A percentile compares a stretch with the other conserved stretches of the same genome.
These are phyloP conservation scores for Melampsora larici-populina DNA, from an alignment of 1,284 basidiomycete genomes.

Conservation along the genomic window DNA sequence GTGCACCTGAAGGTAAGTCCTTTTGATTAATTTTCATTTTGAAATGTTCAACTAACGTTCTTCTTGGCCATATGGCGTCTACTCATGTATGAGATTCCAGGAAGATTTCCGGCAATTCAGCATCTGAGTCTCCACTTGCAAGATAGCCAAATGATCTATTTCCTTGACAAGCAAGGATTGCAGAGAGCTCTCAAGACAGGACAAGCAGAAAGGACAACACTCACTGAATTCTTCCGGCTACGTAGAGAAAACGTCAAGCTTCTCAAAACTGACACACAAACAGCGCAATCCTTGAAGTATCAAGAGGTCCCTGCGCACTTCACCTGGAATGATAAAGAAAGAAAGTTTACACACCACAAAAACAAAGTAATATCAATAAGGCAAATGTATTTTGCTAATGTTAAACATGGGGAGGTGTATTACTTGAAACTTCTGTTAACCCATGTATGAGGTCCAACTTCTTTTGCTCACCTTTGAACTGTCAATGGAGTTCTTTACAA, in stretches of 20 bases:
- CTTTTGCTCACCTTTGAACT: conserved; percentile 54
- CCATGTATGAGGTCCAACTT: conserved; percentile 54
- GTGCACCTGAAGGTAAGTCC: too few relatives aligned
- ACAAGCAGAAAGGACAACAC: too few relatives aligned
- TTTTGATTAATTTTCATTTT: too few relatives aligned
- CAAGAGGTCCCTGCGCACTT: conserved; percentile 9
- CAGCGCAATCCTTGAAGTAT: neutral
- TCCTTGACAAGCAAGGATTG: too few relatives aligned
- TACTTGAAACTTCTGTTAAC: conserved; percentile 56
- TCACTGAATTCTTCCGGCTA: neutral
- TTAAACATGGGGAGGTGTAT: conserved; percentile 54
- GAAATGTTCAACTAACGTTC: neutral
- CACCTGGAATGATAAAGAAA: neutral
- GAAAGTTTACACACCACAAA: conserved; percentile 47
- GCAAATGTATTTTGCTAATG: conserved; percentile 55
- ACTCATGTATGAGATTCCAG: neutral
- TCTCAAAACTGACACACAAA: neutral
- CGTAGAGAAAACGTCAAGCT: neutral
- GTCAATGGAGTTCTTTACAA: conserved; percentile 48
- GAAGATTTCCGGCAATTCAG: neutral
- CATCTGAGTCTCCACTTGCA: too few relatives aligned
- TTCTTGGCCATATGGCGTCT: neutral
- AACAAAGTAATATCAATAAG: conserved; percentile 52
- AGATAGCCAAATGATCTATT: too few relatives aligned
- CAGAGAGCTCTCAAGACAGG: too few relatives aligned